Evolutionary conservation across 1,284 basidiomycete genomes (phyloP).

Genomic region (Fistulinella cinereoalba): DNA sequence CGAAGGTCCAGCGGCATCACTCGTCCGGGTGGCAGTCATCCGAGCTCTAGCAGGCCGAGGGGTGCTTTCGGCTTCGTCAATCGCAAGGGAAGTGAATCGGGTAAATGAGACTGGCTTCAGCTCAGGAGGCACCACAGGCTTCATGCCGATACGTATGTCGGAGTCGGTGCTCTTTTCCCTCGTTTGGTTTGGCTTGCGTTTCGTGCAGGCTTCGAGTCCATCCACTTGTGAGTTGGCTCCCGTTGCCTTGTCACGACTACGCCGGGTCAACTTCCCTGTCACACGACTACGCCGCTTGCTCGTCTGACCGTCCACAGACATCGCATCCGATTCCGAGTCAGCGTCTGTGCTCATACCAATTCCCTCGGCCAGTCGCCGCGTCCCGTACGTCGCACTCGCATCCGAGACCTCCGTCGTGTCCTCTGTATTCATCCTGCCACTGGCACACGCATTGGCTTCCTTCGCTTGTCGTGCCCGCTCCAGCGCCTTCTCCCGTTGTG

Average conservation of each 20-base stretch:
- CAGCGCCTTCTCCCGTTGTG: constrained; percentile 25
- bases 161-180: not conserved
- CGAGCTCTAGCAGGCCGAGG: constrained; percentile 22
- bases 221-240: not conserved
- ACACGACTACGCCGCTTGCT: constrained; percentile 7
- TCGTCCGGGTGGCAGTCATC: not conserved
- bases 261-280: constrained; percentile 2
- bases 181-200: not conserved
- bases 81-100: constrained; percentile 1
- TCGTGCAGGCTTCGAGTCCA: constrained; percentile 5
- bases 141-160: not conserved
- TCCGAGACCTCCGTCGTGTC: constrained; percentile 12
- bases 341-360: not conserved
- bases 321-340: constrained; percentile 26
- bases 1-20: not conserved
- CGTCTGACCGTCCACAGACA: constrained; percentile 27
- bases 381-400: not conserved
- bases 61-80: constrained; percentile 20
- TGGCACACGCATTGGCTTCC: constrained; percentile 8
- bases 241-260: not conserved
- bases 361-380: constrained; percentile 3
- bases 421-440: not conserved
- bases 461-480: constrained; percentile 18
- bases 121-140: not conserved
- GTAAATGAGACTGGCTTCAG: not conserved